Evolutionary conservation across 2,329 filamentous ascomycete genomes (phyloP), one percentile per base, ranked within the genome.

Genomic region (Ceratocystiopsis minuta): DNA sequence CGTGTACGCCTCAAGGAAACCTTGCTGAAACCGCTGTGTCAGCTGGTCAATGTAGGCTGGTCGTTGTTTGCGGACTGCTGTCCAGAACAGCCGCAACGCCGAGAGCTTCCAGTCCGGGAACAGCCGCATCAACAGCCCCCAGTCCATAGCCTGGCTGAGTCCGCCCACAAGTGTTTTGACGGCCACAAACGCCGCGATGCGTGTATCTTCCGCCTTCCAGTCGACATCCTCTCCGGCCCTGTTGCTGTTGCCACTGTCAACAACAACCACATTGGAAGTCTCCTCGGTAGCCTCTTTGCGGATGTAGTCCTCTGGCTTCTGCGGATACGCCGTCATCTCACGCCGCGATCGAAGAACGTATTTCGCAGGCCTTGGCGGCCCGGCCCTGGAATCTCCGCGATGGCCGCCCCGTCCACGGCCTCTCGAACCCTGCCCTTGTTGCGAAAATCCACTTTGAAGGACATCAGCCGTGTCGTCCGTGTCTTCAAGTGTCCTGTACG

Each of bases 1-100:
- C 48, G 76, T 70, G 49, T 85, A 84, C 0, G 80, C 80, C 38
- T 65, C 57, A 6, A 84, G 59, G 49, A 82, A 83, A 9, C 63
- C 65, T 15, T 70, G 62, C 50, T 80, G 75, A 48, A 88, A 83
- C 38, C 72, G 69, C 6, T 66, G 60, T 6, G 72, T 75, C 37
- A 80, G 53, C 35, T 68, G 67, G 5, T 70, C 61, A 33, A 82
- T 62, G 39, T 69, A 66, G 0, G 62, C 61, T 37, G 62, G 64
- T 24, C 70, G 65, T 40, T 68, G 65, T 46, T 67, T 66, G 20
- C 61, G 62, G n/a, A 68, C 55, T 28, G 55, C 57, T 2, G 61
- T 58, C 75, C 75, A 80, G 43, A 70, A 69, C 39, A 64, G 66
- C 17, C 65, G 65, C 34, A 80, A 55, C 13, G 61, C 62, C 24